These are phyloP conservation scores for Pinguiococcus pyrenoidosus DNA, from an alignment of 108 stramenopile genomes.

Conservation along the genomic window DNA sequence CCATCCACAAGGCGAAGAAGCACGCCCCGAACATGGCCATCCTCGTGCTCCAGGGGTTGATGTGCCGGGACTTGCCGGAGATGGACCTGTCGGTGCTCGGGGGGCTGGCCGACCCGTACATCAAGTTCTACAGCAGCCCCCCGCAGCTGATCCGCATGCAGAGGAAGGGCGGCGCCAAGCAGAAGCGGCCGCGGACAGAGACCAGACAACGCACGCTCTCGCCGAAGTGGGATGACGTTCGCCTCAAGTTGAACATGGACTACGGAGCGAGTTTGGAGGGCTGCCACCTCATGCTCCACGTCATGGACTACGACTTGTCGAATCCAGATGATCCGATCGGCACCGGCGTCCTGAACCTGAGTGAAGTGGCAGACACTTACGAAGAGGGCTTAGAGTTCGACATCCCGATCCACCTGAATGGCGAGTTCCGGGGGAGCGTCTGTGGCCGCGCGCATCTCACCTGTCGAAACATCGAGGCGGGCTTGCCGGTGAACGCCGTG, in stretches of 20 bases:
- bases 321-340: slow-evolving; percentile 17
- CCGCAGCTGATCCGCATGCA: slow-evolving; percentile 5
- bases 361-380: slow-evolving; percentile 13
- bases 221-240: slow-evolving; percentile 1
- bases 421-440: slow-evolving; percentile 4
- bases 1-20: background rate
- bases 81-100: background rate
- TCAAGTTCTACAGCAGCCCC: slow-evolving; percentile 2
- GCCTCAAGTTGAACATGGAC: slow-evolving; percentile 9
- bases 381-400: slow-evolving; percentile 2
- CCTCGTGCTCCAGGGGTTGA: background rate
- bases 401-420: slow-evolving; percentile 1
- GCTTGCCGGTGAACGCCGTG: too few species aligned
- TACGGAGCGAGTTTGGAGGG: slow-evolving; percentile 6
- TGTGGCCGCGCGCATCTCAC: too few species aligned
- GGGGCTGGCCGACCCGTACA: background rate
- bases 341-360: slow-evolving; percentile 13
- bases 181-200: background rate
- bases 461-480: too few species aligned
- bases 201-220: background rate
- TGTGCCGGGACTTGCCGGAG: background rate
- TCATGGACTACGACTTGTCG: slow-evolving; percentile 16
- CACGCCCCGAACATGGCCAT: background rate
- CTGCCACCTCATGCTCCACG: slow-evolving; percentile 18
- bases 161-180: background rate